These are phyloP conservation scores for Boechera stricta DNA, from an alignment of 345 rosid species.

Conservation along the genomic window DNA sequence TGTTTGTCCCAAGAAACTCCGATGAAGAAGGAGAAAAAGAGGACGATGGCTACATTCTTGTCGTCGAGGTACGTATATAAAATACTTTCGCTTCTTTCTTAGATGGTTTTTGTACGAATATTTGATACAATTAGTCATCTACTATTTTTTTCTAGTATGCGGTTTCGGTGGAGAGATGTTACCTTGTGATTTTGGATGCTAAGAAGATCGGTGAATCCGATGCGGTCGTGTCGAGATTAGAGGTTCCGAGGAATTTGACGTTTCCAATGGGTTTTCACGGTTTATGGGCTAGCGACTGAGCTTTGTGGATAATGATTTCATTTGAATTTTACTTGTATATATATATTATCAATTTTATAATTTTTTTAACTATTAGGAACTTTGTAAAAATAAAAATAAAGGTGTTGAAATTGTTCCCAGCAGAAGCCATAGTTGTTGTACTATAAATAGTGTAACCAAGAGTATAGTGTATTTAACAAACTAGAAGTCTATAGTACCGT, in stretches of 20 bases:
- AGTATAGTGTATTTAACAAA: neutral
- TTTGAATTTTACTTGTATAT: neutral
- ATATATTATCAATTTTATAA: neutral
- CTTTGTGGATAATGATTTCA: slow-evolving; percentile 5
- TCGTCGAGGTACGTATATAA: slow-evolving; percentile 67
- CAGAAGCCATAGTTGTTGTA: slow-evolving; percentile 7
- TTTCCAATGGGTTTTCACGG: slow-evolving; percentile 96
- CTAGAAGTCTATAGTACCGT: neutral
- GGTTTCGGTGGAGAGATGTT: slow-evolving; percentile 79
- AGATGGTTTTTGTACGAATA: neutral
- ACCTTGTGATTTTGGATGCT: slow-evolving; percentile 72
- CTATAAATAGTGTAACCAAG: neutral
- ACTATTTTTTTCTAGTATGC: slow-evolving; percentile 65
- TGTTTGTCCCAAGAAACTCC: slow-evolving; percentile 61
- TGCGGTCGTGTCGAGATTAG: slow-evolving; percentile 70
- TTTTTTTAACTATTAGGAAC: neutral
- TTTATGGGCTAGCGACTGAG: slow-evolving; percentile 59
- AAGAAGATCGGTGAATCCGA: slow-evolving; percentile 77
- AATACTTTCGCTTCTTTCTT: neutral
- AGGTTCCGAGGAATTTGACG: slow-evolving; percentile 75
- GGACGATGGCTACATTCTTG: slow-evolving; percentile 79
- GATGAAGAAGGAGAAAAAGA: slow-evolving; percentile 53
- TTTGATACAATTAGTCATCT: neutral
- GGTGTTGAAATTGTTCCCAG: neutral
- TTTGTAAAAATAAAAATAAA: neutral